phyloP scores from a whole-genome alignment of 2,329 filamentous ascomycete genomes.

The Seiridium cupressi region DNA sequence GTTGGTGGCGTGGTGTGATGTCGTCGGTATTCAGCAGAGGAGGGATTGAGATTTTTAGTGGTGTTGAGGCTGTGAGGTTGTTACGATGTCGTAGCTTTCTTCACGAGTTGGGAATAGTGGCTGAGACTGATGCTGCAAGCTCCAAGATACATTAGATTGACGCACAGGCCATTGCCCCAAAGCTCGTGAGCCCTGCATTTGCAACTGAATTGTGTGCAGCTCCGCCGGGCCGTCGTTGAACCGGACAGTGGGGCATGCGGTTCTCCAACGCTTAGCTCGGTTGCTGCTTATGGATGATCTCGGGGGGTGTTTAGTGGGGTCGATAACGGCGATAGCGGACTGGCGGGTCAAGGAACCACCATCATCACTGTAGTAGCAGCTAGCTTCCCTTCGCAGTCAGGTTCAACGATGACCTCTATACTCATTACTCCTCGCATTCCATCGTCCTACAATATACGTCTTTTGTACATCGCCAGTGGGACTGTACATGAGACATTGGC shows the following conservation, averaged over 20 bases:
- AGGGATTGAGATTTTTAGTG: constrained; percentile 3
- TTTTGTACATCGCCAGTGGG: background rate
- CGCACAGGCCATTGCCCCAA: background rate
- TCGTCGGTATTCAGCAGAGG: background rate
- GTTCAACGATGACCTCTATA: background rate
- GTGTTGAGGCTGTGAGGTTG: background rate
- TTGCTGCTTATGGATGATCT: background rate
- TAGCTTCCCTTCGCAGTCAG: no score
- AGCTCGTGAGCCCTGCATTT: background rate
- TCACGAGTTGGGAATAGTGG: constrained; percentile 1
- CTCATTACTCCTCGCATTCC: background rate
- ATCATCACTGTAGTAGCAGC: no score
- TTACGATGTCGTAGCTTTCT: constrained; percentile 4
- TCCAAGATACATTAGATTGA: background rate
- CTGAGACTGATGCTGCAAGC: background rate
- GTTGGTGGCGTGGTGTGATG: background rate
- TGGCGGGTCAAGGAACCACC: background rate
- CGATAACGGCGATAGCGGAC: background rate
- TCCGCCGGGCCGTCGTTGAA: background rate
- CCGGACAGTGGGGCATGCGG: background rate
- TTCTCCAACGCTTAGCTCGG: background rate
- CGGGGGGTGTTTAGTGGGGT: background rate
- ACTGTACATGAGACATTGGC: no score
- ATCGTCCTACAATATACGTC: background rate
- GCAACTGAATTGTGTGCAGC: background rate